Evolutionary conservation across 2,329 filamentous ascomycete genomes (phyloP).

Genomic region (Lachnellula subtilissima): DNA sequence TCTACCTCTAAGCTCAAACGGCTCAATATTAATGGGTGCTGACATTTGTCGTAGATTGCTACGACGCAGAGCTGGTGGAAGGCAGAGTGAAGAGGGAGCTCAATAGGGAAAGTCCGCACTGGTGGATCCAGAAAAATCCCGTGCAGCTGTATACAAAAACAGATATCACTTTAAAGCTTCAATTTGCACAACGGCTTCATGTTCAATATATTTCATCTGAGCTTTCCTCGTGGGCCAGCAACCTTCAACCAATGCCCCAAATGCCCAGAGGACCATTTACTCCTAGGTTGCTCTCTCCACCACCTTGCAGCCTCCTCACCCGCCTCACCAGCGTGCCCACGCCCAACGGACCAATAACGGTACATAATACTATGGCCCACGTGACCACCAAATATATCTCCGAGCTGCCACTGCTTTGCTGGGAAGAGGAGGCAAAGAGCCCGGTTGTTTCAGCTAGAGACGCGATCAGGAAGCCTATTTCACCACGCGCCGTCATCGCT

Average conservation of each 20-base stretch:
- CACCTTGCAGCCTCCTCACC: constrained; percentile 26
- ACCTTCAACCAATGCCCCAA: background rate
- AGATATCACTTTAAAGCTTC: too few relatives aligned
- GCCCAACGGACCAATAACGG: constrained; percentile 44
- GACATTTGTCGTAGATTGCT: constrained; percentile 18
- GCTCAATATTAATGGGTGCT: constrained; percentile 9
- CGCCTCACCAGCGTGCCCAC: constrained; percentile 43
- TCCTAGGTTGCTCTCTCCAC: background rate
- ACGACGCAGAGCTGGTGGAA: background rate
- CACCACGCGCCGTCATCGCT: constrained; percentile 25
- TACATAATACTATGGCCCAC: constrained; percentile 51
- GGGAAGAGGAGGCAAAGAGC: background rate
- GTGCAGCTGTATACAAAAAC: too few relatives aligned
- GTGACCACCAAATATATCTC: constrained; percentile 46
- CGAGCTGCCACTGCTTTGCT: background rate
- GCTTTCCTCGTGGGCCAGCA: background rate
- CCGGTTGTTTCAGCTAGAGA: constrained; percentile 3
- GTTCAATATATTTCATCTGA: background rate
- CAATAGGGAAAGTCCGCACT: too few relatives aligned
- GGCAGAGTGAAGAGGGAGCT: too few relatives aligned
- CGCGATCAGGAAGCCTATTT: constrained; percentile 4
- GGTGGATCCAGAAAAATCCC: too few relatives aligned
- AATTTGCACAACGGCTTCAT: background rate
- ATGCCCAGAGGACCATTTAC: background rate
- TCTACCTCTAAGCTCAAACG: constrained; percentile 13